Evolutionary conservation across 1,139 yeast genomes (phyloP).

Genomic region (Arxiozyma telluris): DNA sequence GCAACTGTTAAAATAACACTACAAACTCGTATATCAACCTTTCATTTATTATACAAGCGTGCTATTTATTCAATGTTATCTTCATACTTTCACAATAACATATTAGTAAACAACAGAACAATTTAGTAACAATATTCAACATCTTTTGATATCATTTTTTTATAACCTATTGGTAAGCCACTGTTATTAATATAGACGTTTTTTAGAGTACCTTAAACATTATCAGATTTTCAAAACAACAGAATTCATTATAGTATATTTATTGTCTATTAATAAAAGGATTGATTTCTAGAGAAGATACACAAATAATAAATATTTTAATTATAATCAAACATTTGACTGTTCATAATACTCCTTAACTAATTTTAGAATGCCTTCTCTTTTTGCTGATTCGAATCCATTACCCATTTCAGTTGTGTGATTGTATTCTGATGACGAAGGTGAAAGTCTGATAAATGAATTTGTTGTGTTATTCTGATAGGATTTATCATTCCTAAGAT

Average conservation of each 20-base stretch:
- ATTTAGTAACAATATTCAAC: no score
- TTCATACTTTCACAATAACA: no score
- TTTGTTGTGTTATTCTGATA: not conserved
- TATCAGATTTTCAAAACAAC: not conserved
- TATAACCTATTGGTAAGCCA: not conserved
- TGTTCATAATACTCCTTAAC: slow-evolving; percentile 75
- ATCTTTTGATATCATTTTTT: no score
- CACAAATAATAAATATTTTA: not conserved
- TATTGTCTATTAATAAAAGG: no score
- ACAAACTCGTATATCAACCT: no score
- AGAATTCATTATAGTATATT: no score
- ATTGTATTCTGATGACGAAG: slow-evolving; percentile 1
- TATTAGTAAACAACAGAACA: no score
- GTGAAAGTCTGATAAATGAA: slow-evolving; percentile 5
- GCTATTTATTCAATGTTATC: no score
- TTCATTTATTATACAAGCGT: no score
- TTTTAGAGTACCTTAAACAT: not conserved
- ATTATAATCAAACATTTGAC: slow-evolving; percentile 28
- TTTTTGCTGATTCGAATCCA: slow-evolving; percentile 8
- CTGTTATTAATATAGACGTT: no score
- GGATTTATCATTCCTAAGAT: not conserved
- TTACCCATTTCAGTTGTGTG: not conserved
- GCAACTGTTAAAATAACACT: no score
- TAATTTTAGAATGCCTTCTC: slow-evolving; percentile 61
- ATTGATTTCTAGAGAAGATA: no score